Evolutionary conservation across 192 early-diverging fungal species (phyloP).

Genomic region (Spinellus fusiger): DNA sequence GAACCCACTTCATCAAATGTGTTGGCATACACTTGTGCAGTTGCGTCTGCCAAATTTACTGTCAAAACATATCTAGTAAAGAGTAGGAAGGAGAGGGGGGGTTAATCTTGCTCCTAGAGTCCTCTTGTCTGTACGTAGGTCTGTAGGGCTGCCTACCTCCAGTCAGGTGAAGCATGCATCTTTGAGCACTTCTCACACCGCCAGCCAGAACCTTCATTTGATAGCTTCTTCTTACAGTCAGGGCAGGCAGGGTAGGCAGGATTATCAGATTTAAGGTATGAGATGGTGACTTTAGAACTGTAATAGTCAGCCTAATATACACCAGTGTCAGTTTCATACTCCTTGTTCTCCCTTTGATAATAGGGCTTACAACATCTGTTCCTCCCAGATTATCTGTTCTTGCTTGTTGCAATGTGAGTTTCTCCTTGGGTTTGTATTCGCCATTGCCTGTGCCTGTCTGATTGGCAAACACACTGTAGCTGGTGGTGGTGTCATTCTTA

Average conservation of each 20-base stretch:
- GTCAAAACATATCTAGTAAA: conserved; percentile 62
- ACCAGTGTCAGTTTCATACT: too few relatives aligned
- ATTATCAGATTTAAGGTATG: conserved; percentile 66
- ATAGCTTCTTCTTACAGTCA: conserved; percentile 88
- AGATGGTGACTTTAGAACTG: conserved; percentile 60
- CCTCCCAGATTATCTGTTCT: background rate
- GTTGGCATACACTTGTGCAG: conserved; percentile 74
- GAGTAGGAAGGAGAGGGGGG: too few relatives aligned
- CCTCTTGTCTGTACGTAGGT: too few relatives aligned
- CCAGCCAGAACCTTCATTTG: conserved; percentile 65
- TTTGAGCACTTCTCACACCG: conserved; percentile 88
- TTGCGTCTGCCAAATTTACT: conserved; percentile 65
- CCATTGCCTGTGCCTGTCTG: background rate
- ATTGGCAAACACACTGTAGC: background rate
- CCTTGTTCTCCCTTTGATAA: too few relatives aligned
- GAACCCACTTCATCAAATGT: conserved; percentile 83
- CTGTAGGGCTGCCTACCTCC: conserved; percentile 27
- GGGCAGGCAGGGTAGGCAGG: conserved; percentile 86
- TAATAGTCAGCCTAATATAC: conserved; percentile 79
- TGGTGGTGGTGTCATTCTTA: background rate
- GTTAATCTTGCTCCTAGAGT: background rate
- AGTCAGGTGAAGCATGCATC: conserved; percentile 60
- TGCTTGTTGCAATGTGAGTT: conserved; percentile 3
- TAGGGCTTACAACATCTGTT: too few relatives aligned
- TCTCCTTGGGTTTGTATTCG: background rate